These are phyloP conservation scores for Porcisia deanei DNA, from an alignment of 208 protist genomes.

Conservation along the genomic window DNA sequence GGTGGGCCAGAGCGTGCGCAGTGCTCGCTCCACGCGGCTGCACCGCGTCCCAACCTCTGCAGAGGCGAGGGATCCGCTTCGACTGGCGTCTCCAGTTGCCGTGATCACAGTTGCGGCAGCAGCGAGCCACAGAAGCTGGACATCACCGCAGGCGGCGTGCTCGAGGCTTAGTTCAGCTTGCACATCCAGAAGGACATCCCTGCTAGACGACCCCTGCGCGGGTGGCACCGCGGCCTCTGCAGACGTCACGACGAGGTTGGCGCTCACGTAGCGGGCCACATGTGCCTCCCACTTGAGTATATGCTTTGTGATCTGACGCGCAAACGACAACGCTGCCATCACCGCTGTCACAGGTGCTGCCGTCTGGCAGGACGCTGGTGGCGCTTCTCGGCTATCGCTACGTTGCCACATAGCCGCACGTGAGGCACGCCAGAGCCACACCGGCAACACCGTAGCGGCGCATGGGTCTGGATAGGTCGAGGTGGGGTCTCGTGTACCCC, in stretches of 20 bases:
- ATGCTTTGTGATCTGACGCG: slow-evolving; percentile 8
- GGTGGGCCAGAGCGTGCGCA: slow-evolving; percentile 9
- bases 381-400: too few relatives aligned
- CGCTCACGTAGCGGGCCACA: slow-evolving; percentile 16
- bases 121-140: slow-evolving; percentile 26
- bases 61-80: neutral
- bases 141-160: slow-evolving; percentile 20
- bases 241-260: neutral
- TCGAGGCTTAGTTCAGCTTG: slow-evolving; percentile 9
- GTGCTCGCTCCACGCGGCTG: slow-evolving; percentile 8
- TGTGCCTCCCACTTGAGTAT: slow-evolving; percentile 29
- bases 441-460: slow-evolving; percentile 12
- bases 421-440: slow-evolving; percentile 21
- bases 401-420: neutral
- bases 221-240: too few relatives aligned
- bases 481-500: neutral
- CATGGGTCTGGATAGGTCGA: neutral
- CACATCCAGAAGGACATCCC: slow-evolving; percentile 2
- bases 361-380: neutral
- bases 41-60: slow-evolving; percentile 7
- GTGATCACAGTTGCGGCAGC: neutral
- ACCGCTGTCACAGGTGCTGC: slow-evolving; percentile 3
- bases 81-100: neutral
- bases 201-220: neutral
- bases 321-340: neutral